phyloP scores from a whole-genome alignment of 2,329 filamentous ascomycete species.

The Xylariomycetidae sp. region DNA sequence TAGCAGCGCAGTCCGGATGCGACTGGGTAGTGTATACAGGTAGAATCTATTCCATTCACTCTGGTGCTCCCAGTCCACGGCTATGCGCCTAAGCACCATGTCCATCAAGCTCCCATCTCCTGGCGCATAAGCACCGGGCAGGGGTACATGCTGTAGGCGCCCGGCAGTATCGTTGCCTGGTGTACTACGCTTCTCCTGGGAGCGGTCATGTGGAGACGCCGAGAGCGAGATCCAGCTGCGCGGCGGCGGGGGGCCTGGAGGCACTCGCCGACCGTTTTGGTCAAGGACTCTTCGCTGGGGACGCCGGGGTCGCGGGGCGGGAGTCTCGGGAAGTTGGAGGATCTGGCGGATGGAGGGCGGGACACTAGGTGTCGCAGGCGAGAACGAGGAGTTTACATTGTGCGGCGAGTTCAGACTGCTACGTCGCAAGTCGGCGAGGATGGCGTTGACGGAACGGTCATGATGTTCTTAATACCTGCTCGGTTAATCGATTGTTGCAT shows the following conservation, averaged over 20 bases:
- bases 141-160: constrained; percentile 18
- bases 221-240: constrained; percentile 48
- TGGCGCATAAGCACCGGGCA: constrained; percentile 44
- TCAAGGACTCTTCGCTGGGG: constrained; percentile 36
- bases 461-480: constrained; percentile 29
- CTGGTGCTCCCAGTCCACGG: constrained; percentile 51
- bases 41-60: constrained; percentile 52
- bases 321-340: constrained; percentile 55
- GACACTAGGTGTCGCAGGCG: constrained; percentile 42
- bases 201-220: constrained; percentile 23
- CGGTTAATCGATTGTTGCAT: no score
- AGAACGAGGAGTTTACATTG: constrained; percentile 23
- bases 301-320: constrained; percentile 44
- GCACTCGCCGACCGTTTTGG: constrained; percentile 42
- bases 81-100: constrained; percentile 45
- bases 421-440: constrained; percentile 53
- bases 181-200: constrained; percentile 10
- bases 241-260: constrained; percentile 56
- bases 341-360: constrained; percentile 56
- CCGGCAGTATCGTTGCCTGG: constrained; percentile 5
- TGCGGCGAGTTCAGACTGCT: constrained; percentile 29
- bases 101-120: constrained; percentile 46
- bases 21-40: constrained; percentile 50
- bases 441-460: constrained; percentile 52
- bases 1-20: constrained; percentile 47